Evolutionary conservation across 2,329 filamentous ascomycete genomes (phyloP).

Genomic region (Ramularia collo-cygni): DNA sequence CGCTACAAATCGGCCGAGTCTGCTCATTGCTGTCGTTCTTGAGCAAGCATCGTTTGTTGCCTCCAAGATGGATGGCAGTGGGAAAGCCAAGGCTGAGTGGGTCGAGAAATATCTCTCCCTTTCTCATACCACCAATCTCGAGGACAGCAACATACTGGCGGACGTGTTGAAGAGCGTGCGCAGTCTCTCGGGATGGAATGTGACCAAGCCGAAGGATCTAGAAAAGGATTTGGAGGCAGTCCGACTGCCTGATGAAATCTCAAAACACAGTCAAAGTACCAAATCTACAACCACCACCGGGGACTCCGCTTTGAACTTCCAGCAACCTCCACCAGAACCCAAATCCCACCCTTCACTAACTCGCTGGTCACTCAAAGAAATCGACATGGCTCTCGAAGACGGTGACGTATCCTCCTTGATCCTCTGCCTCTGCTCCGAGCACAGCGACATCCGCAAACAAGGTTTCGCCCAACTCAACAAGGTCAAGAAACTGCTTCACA

Average conservation of each 20-base stretch:
- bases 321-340: slow-evolving; percentile 35
- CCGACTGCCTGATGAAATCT: background rate
- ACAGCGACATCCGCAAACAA: slow-evolving; percentile 71
- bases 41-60: slow-evolving; percentile 68
- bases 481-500: slow-evolving; percentile 49
- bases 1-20: slow-evolving; percentile 42
- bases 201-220: slow-evolving; percentile 5
- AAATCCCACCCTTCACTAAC: slow-evolving; percentile 43
- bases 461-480: slow-evolving; percentile 64
- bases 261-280: too few species aligned
- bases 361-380: slow-evolving; percentile 67
- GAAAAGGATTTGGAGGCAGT: background rate
- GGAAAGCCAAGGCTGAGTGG: slow-evolving; percentile 15
- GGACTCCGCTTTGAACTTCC: slow-evolving; percentile 22
- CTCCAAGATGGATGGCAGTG: slow-evolving; percentile 9
- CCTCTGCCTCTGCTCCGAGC: slow-evolving; percentile 66
- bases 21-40: slow-evolving; percentile 60
- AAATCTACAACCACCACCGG: background rate
- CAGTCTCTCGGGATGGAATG: slow-evolving; percentile 1
- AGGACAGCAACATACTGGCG: slow-evolving; percentile 7
- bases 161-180: slow-evolving; percentile 3
- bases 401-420: slow-evolving; percentile 64
- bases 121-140: slow-evolving; percentile 7
- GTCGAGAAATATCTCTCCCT: slow-evolving; percentile 16
- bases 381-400: slow-evolving; percentile 73